Evolutionary conservation across 257 asterid genomes (phyloP), one percentile per base, ranked within the genome.

Genomic region (Echium plantagineum): DNA sequence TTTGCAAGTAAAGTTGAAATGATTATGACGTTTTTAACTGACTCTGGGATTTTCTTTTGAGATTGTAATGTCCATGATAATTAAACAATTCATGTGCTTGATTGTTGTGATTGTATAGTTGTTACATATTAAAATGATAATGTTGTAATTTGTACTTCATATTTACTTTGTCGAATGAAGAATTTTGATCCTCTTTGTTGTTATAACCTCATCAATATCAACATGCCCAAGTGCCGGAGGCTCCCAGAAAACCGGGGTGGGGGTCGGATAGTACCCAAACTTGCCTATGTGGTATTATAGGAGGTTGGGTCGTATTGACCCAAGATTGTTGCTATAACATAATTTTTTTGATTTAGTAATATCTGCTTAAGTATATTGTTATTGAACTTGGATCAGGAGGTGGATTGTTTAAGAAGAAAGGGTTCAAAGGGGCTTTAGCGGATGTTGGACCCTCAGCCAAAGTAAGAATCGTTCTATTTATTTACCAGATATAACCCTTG

Each of bases 361-460:
- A 65, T 49, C 51, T 48, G 21, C 18, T 65, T 42, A 52, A 60
- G 52, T 35, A 24, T 30, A 4, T 30, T 32, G 20, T 8, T 6
- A 35, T 26, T 49, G 69, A 20, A 51, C 52, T 55, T 72, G 20
- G 61, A 47, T 59, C 71, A 86, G 97, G 94, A 19, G 74, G 89
- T 52, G 97, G 97, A 62, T 68, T 84, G 65, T 42, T 89, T 55
- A 80, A 80, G 79, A 85, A 78, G 76, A 82, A 86, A 69, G 97
- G 95, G 18, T 69, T 86, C 9, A 83, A 80, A 66, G 97, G 91
- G 66, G 86, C 97, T 32, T 73, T 89, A 58, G 74, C 75, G n/a
- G 95, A 83, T 66, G 95, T 85, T 46, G 89, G 84, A 72, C 71
- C 96, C 67, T 85, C 95, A 56, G 97, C 97, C 61, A 89, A 84